Percentiles rank a stretch among this genome's conserved stretches.
These are phyloP conservation scores for Clathrospora elynae DNA, from an alignment of 2,329 filamentous ascomycete genomes.

Conservation along the genomic window DNA sequence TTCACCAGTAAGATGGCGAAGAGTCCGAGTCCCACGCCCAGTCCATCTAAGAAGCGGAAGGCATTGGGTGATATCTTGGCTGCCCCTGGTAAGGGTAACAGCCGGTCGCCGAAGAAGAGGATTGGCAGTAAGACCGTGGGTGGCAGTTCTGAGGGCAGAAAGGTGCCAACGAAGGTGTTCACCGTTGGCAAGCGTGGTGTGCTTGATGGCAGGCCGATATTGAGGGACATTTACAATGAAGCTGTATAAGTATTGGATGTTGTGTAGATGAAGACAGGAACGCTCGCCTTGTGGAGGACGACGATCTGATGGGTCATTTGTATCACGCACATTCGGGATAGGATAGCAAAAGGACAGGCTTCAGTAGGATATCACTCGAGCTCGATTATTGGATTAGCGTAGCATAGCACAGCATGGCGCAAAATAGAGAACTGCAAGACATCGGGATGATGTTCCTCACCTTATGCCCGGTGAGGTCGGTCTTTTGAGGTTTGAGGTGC, in stretches of 20 bases:
- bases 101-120: constrained; percentile 23
- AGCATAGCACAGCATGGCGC: too few relatives aligned
- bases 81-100: constrained; percentile 15
- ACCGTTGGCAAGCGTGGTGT: constrained; percentile 61
- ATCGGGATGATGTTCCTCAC: too few relatives aligned
- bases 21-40: constrained; percentile 22
- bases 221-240: constrained; percentile 77
- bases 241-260: constrained; percentile 14
- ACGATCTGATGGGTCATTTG: too few relatives aligned
- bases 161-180: constrained; percentile 64
- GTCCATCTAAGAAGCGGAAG: constrained; percentile 44
- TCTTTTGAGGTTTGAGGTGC: too few relatives aligned
- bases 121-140: constrained; percentile 25
- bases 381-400: too few relatives aligned
- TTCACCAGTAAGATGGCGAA: neutral
- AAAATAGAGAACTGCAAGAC: too few relatives aligned
- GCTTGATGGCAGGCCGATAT: constrained; percentile 68
- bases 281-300: neutral
- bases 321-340: too few relatives aligned
- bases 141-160: constrained; percentile 46
- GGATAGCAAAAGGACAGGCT: too few relatives aligned
- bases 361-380: too few relatives aligned
- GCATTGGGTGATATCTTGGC: constrained; percentile 32
- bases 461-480: too few relatives aligned
- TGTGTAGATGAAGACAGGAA: too few relatives aligned